Conservation (phyloP, 2,329 filamentous ascomycete genomes). For the Tolypocladium guangdongense region DNA sequence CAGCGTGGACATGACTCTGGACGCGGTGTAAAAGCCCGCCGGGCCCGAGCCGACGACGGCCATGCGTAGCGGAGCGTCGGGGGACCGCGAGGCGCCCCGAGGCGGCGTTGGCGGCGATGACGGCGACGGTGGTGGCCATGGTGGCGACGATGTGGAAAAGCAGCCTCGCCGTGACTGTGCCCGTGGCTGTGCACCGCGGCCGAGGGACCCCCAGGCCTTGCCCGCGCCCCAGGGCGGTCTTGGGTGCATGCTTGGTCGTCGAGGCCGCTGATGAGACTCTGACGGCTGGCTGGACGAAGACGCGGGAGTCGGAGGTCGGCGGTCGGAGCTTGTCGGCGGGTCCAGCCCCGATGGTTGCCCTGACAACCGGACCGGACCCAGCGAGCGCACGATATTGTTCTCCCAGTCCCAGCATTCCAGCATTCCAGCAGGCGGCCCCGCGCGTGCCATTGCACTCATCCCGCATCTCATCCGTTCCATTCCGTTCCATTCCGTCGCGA, state of each 20-base stretch:
- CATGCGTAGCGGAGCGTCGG: conserved; percentile 54
- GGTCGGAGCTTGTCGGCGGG: background rate
- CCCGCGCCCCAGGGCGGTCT: background rate
- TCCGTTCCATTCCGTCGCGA: background rate
- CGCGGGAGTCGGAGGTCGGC: background rate
- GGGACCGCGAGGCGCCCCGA: background rate
- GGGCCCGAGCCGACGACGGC: conserved; percentile 90
- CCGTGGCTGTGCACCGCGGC: background rate
- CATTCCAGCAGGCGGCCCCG: background rate
- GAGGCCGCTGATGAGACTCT: background rate
- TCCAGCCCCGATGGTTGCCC: background rate
- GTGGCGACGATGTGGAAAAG: background rate
- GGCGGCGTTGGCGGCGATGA: conserved; percentile 10
- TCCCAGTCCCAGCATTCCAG: too few relatives aligned
- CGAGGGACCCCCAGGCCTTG: background rate
- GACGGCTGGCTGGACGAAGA: background rate
- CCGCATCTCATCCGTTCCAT: background rate
- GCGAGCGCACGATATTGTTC: background rate
- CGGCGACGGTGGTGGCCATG: conserved; percentile 6
- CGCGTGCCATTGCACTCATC: background rate
- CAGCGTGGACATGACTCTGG: conserved; percentile 69
- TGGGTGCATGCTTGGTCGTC: background rate
- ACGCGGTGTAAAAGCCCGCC: conserved; percentile 90
- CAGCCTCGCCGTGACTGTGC: background rate
- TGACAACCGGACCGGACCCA: background rate